phyloP scores from a whole-genome alignment of 805 yeast genomes.

The Kodamaea lidongshanica region DNA sequence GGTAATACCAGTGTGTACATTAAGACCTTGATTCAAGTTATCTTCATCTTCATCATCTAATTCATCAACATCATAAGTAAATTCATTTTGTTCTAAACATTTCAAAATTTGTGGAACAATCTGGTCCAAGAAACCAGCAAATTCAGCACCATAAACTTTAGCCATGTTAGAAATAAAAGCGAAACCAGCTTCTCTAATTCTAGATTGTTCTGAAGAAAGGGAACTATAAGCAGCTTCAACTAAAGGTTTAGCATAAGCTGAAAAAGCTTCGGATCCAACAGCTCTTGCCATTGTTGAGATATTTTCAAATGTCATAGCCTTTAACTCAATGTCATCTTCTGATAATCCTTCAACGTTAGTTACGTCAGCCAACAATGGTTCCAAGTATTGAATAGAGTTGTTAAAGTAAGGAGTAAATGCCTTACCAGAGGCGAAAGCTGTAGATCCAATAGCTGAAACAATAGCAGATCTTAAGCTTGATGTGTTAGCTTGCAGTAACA shows the following conservation, averaged over 20 bases:
- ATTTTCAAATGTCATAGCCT: slow-evolving; percentile 89
- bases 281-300: slow-evolving; percentile 94
- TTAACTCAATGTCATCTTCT: slow-evolving; percentile 85
- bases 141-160: slow-evolving; percentile 86
- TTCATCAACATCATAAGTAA: slow-evolving; percentile 56
- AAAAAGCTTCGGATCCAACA: slow-evolving; percentile 85
- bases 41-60: slow-evolving; percentile 51
- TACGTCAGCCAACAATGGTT: slow-evolving; percentile 69
- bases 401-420: slow-evolving; percentile 81
- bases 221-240: slow-evolving; percentile 82
- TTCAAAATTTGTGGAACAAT: slow-evolving; percentile 79
- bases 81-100: slow-evolving; percentile 83
- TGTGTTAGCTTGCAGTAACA: slow-evolving; percentile 70
- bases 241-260: slow-evolving; percentile 79
- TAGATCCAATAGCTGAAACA: slow-evolving; percentile 94
- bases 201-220: slow-evolving; percentile 66
- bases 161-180: slow-evolving; percentile 92
- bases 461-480: slow-evolving; percentile 73
- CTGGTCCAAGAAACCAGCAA: slow-evolving; percentile 76
- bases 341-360: slow-evolving; percentile 68
- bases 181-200: slow-evolving; percentile 92
- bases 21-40: slow-evolving; percentile 63
- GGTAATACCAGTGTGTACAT: slow-evolving; percentile 91
- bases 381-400: slow-evolving; percentile 71
- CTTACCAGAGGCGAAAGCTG: slow-evolving; percentile 92